Base-by-base conservation (phyloP, 176 grass and related monocot genomes). In the Alopecurus myosuroides region DNA sequence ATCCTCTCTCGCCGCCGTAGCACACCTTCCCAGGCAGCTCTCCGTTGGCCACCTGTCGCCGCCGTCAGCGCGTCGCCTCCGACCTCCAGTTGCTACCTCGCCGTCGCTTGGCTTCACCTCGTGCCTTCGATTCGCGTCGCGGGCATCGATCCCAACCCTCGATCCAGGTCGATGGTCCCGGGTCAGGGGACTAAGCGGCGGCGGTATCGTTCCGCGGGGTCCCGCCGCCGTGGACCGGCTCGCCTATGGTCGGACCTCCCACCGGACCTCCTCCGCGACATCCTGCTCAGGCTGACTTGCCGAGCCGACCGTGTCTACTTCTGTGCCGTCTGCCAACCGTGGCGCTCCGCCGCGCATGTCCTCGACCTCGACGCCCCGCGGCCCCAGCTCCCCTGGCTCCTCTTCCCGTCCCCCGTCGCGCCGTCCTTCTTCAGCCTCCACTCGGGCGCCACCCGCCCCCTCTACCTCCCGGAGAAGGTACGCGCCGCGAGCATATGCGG, bases 301-400 rank as follows among this genome's bases (percentile, higher is more conserved):
- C 20, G 61, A 23, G 69, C 52, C 19, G 69, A 83, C 40, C 69
- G 68, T 11, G 66, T 45, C 37, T 56, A 12, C 68, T 83, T 83
- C 53, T 18, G 25, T 0, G 23, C 67, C 69, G 39, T 74, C 35
- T 74, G 81, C 68, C 66, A 28, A 1, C 1, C n/a, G 18, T 74
- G 51, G 81, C 18, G 52, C 33, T 30, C 28, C 26, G 50, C 35
- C 1, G 69, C 36, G 36, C 23, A 35, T n/a, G n/a, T n/a, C n/a
- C n/a, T n/a, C 5, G 35, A 11, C 26, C 23, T 42, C 9, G 18
- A 42, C 11, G 15, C 9, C 50, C 51, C 26, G 3, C 69, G 19
- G 35, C 36, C 35, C 69, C 33, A 20, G 52, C 36, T 83, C 67
- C 81, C 53, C 19, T 83, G 81, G 81, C 69, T 74, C 26, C 53